Percentiles rank a stretch among this genome's conserved stretches.
phyloP scores from a whole-genome alignment of 441 rosid genomes.

The Macaranga tanarius region DNA sequence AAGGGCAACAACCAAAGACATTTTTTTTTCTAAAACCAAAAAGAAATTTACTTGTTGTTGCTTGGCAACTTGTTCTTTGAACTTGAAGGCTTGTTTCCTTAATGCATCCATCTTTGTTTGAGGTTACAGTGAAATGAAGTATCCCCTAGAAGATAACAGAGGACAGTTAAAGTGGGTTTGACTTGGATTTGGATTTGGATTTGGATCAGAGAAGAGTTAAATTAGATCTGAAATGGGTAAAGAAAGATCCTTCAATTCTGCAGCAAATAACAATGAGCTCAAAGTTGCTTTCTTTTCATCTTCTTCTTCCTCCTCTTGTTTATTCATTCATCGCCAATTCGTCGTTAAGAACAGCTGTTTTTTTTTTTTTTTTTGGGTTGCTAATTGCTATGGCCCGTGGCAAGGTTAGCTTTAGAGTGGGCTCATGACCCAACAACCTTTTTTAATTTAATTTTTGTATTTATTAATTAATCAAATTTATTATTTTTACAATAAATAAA shows the following conservation, averaged over 20 bases:
- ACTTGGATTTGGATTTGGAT: background rate
- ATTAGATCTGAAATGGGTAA: slow-evolving; percentile 8
- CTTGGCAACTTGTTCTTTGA: slow-evolving; percentile 89
- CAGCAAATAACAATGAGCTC: background rate
- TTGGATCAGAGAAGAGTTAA: slow-evolving; percentile 3
- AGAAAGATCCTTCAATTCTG: background rate
- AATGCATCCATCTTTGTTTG: slow-evolving; percentile 65
- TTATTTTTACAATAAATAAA: no score
- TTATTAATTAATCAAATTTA: no score
- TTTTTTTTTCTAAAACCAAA: no score
- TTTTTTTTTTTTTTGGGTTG: background rate
- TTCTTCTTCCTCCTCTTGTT: background rate
- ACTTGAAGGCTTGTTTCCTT: slow-evolving; percentile 87
- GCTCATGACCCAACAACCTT: no score
- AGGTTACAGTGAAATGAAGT: background rate
- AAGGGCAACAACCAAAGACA: background rate
- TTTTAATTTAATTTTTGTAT: no score
- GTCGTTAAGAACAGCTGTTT: background rate
- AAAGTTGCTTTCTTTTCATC: background rate
- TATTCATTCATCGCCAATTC: background rate
- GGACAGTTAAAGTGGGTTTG: background rate
- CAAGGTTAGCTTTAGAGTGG: background rate
- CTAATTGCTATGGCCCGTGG: background rate
- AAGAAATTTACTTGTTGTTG: slow-evolving; percentile 61
- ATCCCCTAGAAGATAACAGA: background rate